Conservation (phyloP, 345 rosid species). For the Eutrema japonicum region DNA sequence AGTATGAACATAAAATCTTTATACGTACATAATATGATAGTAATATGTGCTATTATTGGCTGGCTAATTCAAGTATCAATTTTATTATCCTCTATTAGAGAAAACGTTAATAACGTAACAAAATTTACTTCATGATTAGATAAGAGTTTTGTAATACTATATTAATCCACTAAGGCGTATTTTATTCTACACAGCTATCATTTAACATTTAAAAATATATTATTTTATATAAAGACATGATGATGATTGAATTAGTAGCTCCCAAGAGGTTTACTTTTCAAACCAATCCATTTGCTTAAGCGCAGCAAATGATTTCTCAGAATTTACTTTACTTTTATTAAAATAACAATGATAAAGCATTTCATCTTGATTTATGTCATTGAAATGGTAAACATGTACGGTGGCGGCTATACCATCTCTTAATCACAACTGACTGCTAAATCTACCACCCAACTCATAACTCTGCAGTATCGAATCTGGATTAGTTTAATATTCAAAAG, state of each 20-base stretch:
- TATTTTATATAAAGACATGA: conserved; percentile 19
- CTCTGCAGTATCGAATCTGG: neutral
- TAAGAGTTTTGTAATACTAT: conserved; percentile 20
- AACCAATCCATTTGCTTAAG: conserved; percentile 19
- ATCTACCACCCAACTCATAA: neutral
- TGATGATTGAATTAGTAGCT: conserved; percentile 34
- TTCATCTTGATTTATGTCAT: conserved; percentile 16
- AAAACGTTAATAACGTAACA: conserved; percentile 26
- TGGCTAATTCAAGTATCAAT: conserved; percentile 24
- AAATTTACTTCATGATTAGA: conserved; percentile 11
- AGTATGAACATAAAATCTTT: neutral
- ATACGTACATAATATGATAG: too few species aligned
- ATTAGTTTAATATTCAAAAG: neutral
- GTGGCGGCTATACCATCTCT: conserved; percentile 30
- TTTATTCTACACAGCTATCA: conserved; percentile 4
- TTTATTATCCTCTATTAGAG: conserved; percentile 4
- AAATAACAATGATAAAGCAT: conserved; percentile 2
- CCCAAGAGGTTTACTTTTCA: conserved; percentile 36
- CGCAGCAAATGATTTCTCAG: conserved; percentile 24
- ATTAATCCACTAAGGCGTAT: conserved; percentile 26
- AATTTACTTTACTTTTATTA: conserved; percentile 18
- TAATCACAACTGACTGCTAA: conserved; percentile 4
- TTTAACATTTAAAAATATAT: neutral
- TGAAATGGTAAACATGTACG: conserved; percentile 24
- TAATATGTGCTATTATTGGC: conserved; percentile 4